Base-by-base conservation (phyloP, 768 basidiomycete species). In the Lyophyllum decastes region DNA sequence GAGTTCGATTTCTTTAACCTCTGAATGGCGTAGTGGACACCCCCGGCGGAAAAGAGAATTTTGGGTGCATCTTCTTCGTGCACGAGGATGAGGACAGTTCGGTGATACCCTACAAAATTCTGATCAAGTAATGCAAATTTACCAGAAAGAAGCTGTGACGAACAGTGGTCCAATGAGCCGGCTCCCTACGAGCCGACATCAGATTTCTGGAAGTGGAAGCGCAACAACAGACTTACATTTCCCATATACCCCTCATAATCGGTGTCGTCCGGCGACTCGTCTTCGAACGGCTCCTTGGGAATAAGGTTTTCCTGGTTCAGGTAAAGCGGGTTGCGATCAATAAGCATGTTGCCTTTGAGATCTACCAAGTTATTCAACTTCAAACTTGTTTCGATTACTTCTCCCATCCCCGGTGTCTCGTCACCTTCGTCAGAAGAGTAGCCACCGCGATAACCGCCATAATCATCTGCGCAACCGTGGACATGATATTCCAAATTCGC, bases 221-320 rank as follows among this genome's bases (percentile, higher is more conserved):
- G n/a, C 35, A 11, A 35, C 53, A 30, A 17, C n/a, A 2, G 1
- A 63, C 73, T 47, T 40, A 78, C 79, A 63, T 78, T 77, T 12
- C 73, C 77, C 64, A 69, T 68, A 59, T 78, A 79, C 22, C 76
- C 74, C 50, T 77, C 75, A 46, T 77, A 78, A 2, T 78, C 69
- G 17, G 64, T 61, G 2, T 73, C 64, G 55, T 78, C 73, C 4
- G 76, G 77, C 12, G 55, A 52, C 6, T 33, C 52, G 25, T 61
- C 71, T 30, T 77, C 68, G 58, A 79, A 78, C 0, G 71, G 64
- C 44, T 75, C 57, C 38, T 65, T 64, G 0, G 74, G 76, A 25
- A 79, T 66, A 16, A 78, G 61, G 35, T 66, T 64, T 11, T 67
- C 63, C 27, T 67, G 55, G 0, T 61, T 54, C 8, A 77, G 22